Base-by-base conservation (phyloP, 306 rosid genomes). In the Oxytropis ochrocephala region DNA sequence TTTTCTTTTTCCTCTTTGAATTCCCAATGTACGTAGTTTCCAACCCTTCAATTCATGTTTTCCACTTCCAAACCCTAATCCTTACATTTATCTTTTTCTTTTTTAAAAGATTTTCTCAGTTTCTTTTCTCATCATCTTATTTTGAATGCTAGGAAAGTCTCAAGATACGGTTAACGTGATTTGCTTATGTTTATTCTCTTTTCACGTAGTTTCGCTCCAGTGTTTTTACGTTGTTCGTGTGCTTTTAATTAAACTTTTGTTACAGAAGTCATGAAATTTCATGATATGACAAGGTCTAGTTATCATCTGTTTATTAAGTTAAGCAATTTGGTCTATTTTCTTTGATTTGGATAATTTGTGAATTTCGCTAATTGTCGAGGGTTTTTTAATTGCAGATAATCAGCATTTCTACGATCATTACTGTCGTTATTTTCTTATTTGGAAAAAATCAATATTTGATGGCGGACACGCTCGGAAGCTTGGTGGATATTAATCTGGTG, bases 1-100 rank as follows among this genome's bases (percentile, higher is more conserved):
- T 18, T 3, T 24, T 12, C 21, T 41, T 27, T 27, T 7, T 9
- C 35, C 18, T 53, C 35, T 57, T 29, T 35, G 8, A 11, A 51
- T 18, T 63, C 7, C 7, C 38, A 0, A 8, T 17, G 12, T 17
- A 11, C 18, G 18, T 12, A 6, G 8, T 0, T 42, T 1, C 1
- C 16, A 7, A 39, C 1, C 13, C 4, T n/a, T 44, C 50, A 44
- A 16, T 12, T 5, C 12, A 10, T 61, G n/a, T n/a, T 35, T 46
- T 66, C 53, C 52, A 21, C 48, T 33, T 17, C 36, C 65, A 21
- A 61, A 69, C 72, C 75, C 66, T 69, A 60, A 29, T 30, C 16
- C 13, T 49, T 17, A 1, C 12, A 18, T 19, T 54, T n/a, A 5
- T 42, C 49, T 11, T 33, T 6, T 1, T 5, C 11, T 10, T 7